A percentile compares a stretch with the other conserved stretches of the same genome.
Conservation (phyloP, 1,284 basidiomycete species). For the Fomes fomentarius region DNA sequence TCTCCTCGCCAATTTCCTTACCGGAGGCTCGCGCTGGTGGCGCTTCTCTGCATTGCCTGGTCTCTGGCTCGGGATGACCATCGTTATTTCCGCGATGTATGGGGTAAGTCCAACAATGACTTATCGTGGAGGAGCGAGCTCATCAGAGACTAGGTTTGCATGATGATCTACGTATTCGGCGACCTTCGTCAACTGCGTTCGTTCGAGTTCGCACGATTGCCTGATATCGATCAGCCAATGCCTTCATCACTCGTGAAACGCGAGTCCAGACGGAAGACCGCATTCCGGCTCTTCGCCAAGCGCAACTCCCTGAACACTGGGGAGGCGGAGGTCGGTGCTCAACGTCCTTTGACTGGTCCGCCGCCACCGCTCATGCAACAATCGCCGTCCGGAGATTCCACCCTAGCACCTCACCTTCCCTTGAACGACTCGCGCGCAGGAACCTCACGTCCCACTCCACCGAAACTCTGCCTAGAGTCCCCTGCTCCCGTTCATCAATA, state of each 20-base stretch:
- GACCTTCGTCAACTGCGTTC: conserved; percentile 77
- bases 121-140: background rate
- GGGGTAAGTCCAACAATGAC: conserved; percentile 47
- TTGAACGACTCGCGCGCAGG: background rate
- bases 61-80: conserved; percentile 68
- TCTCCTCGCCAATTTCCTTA: conserved; percentile 50
- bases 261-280: background rate
- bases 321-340: background rate
- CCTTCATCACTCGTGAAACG: conserved; percentile 31
- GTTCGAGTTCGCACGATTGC: conserved; percentile 71
- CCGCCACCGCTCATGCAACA: conserved; percentile 4
- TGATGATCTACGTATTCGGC: conserved; percentile 82
- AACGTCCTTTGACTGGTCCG: conserved; percentile 7
- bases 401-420: conserved; percentile 7
- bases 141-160: conserved; percentile 35
- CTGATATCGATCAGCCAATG: conserved; percentile 45
- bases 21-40: conserved; percentile 51
- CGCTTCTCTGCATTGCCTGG: conserved; percentile 67
- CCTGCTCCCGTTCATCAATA: conserved; percentile 11
- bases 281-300: conserved; percentile 1
- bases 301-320: background rate
- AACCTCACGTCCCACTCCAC: conserved; percentile 6
- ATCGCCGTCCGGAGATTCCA: background rate
- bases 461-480: conserved; percentile 19
- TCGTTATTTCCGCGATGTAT: conserved; percentile 65